These are phyloP conservation scores for Aquilaria sinensis DNA, from an alignment of 345 rosid genomes.

Conservation along the genomic window DNA sequence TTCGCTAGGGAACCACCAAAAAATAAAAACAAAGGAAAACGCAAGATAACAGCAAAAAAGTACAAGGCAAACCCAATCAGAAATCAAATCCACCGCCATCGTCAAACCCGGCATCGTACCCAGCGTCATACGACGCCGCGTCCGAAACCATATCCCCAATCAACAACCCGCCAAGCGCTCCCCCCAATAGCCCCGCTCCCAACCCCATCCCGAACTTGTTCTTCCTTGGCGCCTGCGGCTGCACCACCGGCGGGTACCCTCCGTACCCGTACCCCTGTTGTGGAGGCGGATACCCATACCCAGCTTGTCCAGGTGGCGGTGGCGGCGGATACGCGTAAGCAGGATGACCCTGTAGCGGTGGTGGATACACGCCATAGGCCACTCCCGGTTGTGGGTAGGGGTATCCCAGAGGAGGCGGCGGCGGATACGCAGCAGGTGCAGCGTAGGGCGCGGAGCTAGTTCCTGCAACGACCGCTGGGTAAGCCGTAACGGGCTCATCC, in stretches of 20 bases:
- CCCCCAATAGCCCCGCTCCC: constrained; percentile 75
- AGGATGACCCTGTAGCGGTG: constrained; percentile 29
- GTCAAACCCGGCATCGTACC: constrained; percentile 26
- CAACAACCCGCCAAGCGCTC: constrained; percentile 66
- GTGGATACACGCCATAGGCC: constrained; percentile 13
- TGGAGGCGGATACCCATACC: constrained; percentile 34
- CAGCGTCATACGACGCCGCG: constrained; percentile 22
- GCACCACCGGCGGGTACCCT: constrained; percentile 30
- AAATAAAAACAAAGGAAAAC: too few species aligned
- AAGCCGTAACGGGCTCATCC: constrained; percentile 21
- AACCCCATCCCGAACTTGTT: constrained; percentile 53
- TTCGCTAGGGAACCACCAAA: background rate
- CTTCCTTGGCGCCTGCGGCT: constrained; percentile 33
- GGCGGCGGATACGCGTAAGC: constrained; percentile 23
- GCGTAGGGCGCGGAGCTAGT: constrained; percentile 20
- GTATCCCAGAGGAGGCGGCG: constrained; percentile 13
- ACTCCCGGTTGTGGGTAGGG: constrained; percentile 25
- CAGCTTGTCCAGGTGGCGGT: constrained; percentile 13
- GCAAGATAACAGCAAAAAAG: background rate
- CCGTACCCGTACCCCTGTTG: constrained; percentile 25
- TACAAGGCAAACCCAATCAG: background rate
- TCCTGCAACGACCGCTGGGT: constrained; percentile 14
- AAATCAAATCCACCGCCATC: constrained; percentile 37
- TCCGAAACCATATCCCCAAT: constrained; percentile 73
- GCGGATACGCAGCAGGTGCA: constrained; percentile 23